Percentiles rank a stretch among this genome's conserved stretches.
Evolutionary conservation across 176 grass and related monocot species (phyloP).

Genomic region (Raddia guianensis): DNA sequence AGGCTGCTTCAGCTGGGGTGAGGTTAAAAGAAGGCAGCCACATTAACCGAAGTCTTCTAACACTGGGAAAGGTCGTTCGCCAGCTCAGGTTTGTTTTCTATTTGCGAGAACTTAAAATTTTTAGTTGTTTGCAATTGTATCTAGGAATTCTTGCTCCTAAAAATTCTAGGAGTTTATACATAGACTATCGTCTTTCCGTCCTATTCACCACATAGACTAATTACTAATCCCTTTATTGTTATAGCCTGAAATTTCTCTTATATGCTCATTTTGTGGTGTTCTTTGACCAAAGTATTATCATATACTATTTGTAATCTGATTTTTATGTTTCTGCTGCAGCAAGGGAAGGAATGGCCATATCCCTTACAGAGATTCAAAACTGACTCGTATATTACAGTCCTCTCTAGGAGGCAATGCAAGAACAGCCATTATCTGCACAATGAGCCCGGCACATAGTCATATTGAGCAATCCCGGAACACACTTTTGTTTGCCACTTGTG

Average conservation of each 20-base stretch:
- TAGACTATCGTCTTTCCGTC: constrained; percentile 20
- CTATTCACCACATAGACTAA: constrained; percentile 8
- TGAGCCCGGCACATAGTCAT: constrained; percentile 87
- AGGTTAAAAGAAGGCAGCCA: constrained; percentile 96
- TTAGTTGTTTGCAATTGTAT: constrained; percentile 12
- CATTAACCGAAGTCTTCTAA: constrained; percentile 95
- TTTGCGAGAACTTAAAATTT: constrained; percentile 21
- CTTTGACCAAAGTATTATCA: not conserved
- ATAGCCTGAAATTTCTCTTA: constrained; percentile 11
- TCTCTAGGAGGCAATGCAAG: constrained; percentile 88
- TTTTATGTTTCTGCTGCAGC: constrained; percentile 47
- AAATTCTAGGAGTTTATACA: not conserved
- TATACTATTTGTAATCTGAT: constrained; percentile 24
- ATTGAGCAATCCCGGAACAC: constrained; percentile 94
- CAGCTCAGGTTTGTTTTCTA: constrained; percentile 79
- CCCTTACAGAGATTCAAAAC: constrained; percentile 94
- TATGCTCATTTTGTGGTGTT: constrained; percentile 4
- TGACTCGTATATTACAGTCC: constrained; percentile 85
- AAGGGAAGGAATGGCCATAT: constrained; percentile 92
- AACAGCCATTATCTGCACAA: constrained; percentile 91
- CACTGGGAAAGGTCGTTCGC: constrained; percentile 86
- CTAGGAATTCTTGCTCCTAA: not conserved
- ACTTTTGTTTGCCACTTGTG: constrained; percentile 87
- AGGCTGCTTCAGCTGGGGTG: constrained; percentile 76
- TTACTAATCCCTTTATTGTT: constrained; percentile 14